These are phyloP conservation scores for Mucor piriformis DNA, from an alignment of 371 early-diverging fungal species.

Conservation along the genomic window DNA sequence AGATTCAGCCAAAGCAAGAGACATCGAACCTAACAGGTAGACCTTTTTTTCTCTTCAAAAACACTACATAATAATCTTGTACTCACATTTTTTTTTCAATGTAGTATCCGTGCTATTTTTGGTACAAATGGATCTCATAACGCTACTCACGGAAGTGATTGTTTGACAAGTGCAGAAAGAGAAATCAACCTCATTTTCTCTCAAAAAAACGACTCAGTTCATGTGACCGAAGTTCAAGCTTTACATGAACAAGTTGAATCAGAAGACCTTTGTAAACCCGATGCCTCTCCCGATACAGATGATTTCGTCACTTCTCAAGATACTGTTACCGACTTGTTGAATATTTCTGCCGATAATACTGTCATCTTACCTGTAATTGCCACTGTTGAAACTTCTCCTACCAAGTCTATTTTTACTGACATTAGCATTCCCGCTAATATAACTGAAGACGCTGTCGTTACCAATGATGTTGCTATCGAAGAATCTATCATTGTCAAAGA, in stretches of 20 bases:
- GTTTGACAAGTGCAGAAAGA: slow-evolving; percentile 63
- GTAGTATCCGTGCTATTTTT: slow-evolving; percentile 62
- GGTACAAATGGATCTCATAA: slow-evolving; percentile 71
- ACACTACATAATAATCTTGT: neutral
- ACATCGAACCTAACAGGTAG: slow-evolving; percentile 57
- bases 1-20: slow-evolving; percentile 67
- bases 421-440: neutral
- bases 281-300: neutral
- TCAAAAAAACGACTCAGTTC: neutral
- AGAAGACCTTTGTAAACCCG: slow-evolving; percentile 5
- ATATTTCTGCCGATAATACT: neutral
- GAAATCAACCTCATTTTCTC: slow-evolving; percentile 55
- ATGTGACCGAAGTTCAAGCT: neutral
- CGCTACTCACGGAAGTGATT: slow-evolving; percentile 78
- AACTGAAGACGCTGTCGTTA: neutral
- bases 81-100: neutral
- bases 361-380: no score
- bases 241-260: neutral
- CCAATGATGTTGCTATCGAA: neutral
- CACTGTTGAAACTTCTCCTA: neutral
- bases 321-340: neutral
- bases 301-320: neutral
- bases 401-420: neutral
- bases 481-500: neutral
- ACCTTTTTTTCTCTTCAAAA: neutral